phyloP scores from a whole-genome alignment of 495 filamentous ascomycete species.

The Parathielavia appendiculata region DNA sequence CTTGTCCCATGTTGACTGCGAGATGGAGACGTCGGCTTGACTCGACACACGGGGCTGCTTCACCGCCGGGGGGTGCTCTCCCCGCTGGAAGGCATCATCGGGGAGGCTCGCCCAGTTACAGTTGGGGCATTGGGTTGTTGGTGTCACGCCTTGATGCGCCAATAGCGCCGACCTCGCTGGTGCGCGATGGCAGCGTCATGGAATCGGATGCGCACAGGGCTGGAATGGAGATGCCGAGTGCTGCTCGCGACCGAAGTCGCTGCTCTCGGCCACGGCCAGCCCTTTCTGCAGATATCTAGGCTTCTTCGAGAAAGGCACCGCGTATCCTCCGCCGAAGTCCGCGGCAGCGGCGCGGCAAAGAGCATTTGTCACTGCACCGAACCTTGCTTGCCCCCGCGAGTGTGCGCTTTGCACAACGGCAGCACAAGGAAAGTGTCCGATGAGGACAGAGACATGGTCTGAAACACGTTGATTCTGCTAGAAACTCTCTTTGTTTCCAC shows the following conservation, averaged over 20 bases:
- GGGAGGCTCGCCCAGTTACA: conserved; percentile 2
- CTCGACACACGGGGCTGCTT: conserved; percentile 47
- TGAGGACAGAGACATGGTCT: conserved; percentile 27
- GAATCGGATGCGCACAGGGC: not conserved
- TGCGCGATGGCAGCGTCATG: conserved; percentile 3
- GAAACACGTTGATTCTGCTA: conserved; percentile 10
- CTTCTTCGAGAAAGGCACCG: conserved; percentile 34
- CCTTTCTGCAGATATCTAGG: conserved; percentile 22
- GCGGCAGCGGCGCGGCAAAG: conserved; percentile 33
- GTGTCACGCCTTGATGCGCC: conserved; percentile 5
- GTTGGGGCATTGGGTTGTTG: not conserved
- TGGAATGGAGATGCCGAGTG: not conserved
- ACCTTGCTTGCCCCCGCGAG: conserved; percentile 34
- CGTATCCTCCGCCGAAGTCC: conserved; percentile 27
- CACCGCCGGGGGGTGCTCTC: conserved; percentile 21
- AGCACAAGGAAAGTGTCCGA: conserved; percentile 33
- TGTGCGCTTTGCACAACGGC: conserved; percentile 30
- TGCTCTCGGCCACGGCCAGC: not conserved
- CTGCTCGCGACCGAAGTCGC: conserved; percentile 3
- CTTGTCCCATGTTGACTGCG: conserved; percentile 34
- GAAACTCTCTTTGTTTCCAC: conserved; percentile 15
- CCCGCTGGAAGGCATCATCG: not conserved
- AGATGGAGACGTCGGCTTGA: conserved; percentile 38
- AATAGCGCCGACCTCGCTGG: not conserved
- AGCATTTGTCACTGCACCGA: conserved; percentile 37